Evolutionary conservation across 805 yeast species (phyloP).

Genomic region (Naumovozyma dairenensis): DNA sequence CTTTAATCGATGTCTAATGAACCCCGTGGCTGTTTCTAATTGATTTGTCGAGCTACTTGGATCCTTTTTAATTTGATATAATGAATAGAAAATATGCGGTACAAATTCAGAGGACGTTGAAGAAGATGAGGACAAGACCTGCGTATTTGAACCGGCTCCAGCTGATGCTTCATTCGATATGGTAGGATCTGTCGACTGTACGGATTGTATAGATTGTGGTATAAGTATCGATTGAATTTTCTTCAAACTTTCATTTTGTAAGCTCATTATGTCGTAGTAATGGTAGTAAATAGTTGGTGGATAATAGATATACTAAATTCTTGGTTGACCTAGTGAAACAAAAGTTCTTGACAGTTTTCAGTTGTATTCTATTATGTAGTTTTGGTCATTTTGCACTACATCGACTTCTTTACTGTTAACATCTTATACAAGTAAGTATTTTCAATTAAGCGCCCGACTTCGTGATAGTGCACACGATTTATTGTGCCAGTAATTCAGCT

Average conservation of each 20-base stretch:
- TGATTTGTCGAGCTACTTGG: slow-evolving; percentile 26
- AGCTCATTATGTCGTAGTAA: too few relatives aligned
- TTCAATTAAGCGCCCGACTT: too few relatives aligned
- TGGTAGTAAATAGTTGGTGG: too few relatives aligned
- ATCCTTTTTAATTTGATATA: slow-evolving; percentile 26
- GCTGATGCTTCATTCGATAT: slow-evolving; percentile 4
- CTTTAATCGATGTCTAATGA: slow-evolving; percentile 25
- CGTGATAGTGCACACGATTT: too few relatives aligned
- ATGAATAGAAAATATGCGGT: slow-evolving; percentile 26
- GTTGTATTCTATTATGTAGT: too few relatives aligned
- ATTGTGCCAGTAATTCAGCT: too few relatives aligned
- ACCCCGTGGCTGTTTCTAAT: slow-evolving; percentile 24
- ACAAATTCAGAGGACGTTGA: slow-evolving; percentile 21
- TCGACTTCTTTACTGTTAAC: too few relatives aligned
- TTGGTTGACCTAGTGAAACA: too few relatives aligned
- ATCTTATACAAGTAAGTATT: too few relatives aligned
- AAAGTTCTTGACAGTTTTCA: too few relatives aligned
- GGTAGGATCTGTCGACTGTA: background rate
- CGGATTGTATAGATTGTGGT: slow-evolving; percentile 2
- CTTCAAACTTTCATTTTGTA: slow-evolving; percentile 5
- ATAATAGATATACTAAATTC: too few relatives aligned
- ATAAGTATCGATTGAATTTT: slow-evolving; percentile 4
- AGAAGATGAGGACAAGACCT: background rate
- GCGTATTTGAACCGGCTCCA: background rate
- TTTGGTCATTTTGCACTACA: too few relatives aligned